Base-by-base conservation (phyloP, 306 rosid genomes). In the Inga leiocalycina region DNA sequence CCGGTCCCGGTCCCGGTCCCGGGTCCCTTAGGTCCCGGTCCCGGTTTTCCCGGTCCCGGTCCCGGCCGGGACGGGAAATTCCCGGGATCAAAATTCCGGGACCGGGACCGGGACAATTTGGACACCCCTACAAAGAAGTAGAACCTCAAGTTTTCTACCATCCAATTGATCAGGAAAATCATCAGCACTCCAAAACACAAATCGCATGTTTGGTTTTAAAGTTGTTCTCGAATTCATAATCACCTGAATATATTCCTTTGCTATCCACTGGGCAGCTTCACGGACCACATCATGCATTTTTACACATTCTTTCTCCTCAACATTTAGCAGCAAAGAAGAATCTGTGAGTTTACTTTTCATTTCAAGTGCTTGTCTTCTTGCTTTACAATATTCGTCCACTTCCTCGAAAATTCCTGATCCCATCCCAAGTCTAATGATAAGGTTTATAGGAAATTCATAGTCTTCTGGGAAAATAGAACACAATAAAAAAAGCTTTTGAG, bases 381-480 rank as follows among this genome's bases (percentile, higher is more conserved):
- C 57, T 15, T 8, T 7, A 14, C 2, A 14, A 51, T 51, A 51
- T 15, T 15, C 57, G 0, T 16, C n/a, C 0, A 15, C 20, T 51
- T 51, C 17, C 19, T 4, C 57, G 4, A 14, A 51, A 51, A 51
- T 51, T 15, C 57, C 20, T 4, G 7, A 51, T n/a, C 20, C 57
- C 3, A 51, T 15, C 3, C n/a, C 56, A 49, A 49, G 56, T 49
- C 20, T 13, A 5, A 16, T 56, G 8, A 82, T 67, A 11, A 2
- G 3, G 13, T 54, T 80, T 3, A 56, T 3, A 4, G 72, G 72
- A 32, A 67, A 5, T 67, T 67, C 72, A 78, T 0, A 52, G 48
- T 74, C 88, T 73, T 85, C 75, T 5, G 83, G 81, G 15, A 82
- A 85, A 3, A 82, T 43, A 24, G 83, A 82, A 14, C 86, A 82